Conservation (phyloP, 2,329 filamentous ascomycete genomes). For the Cladosporium sp. region DNA sequence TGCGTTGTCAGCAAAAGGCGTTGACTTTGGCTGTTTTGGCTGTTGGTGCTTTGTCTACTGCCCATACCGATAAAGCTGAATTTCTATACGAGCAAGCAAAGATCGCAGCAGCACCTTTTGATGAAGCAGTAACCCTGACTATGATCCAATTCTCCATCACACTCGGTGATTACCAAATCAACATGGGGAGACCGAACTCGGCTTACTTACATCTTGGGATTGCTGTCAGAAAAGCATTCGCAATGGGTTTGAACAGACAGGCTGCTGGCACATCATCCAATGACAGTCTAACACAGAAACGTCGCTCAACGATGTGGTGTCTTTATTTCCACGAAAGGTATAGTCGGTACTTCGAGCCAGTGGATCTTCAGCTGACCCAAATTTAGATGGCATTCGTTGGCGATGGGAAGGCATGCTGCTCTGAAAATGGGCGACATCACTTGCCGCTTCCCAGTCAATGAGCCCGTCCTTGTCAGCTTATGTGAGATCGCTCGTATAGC, state of each 20-base stretch:
- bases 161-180: slow-evolving; percentile 26
- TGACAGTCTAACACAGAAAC: slow-evolving; percentile 21
- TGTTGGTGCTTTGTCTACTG: slow-evolving; percentile 24
- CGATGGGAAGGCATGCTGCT: slow-evolving; percentile 20
- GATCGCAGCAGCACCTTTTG: slow-evolving; percentile 23
- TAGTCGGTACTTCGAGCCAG: background rate
- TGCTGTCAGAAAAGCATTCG: slow-evolving; percentile 27
- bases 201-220: slow-evolving; percentile 28
- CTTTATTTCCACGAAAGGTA: slow-evolving; percentile 30
- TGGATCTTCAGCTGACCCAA: background rate
- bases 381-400: slow-evolving; percentile 20
- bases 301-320: slow-evolving; percentile 27
- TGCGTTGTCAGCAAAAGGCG: slow-evolving; percentile 15
- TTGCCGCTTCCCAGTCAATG: slow-evolving; percentile 20
- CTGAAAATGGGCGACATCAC: slow-evolving; percentile 25
- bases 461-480: slow-evolving; percentile 19
- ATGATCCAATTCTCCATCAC: slow-evolving; percentile 31
- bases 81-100: slow-evolving; percentile 25
- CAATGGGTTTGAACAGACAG: slow-evolving; percentile 29
- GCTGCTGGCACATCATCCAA: background rate
- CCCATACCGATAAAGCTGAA: slow-evolving; percentile 25
- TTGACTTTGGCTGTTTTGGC: slow-evolving; percentile 24
- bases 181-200: slow-evolving; percentile 30
- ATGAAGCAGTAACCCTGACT: slow-evolving; percentile 30
- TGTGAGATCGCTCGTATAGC: slow-evolving; percentile 21